phyloP scores from a whole-genome alignment of 2,329 filamentous ascomycete genomes.

The Akanthomyces uredinophilus region DNA sequence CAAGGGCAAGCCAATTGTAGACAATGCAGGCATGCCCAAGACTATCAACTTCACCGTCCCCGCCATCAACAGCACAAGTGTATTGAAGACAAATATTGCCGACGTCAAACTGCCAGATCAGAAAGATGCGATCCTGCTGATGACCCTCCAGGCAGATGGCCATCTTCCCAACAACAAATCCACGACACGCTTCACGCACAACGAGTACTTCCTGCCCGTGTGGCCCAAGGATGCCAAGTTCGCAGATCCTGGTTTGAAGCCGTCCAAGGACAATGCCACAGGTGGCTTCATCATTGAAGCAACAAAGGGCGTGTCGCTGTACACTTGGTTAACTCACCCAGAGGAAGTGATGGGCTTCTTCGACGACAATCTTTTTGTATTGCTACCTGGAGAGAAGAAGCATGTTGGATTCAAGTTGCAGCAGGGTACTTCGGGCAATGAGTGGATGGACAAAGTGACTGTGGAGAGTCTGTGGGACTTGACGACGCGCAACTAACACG shows the following conservation, averaged over 20 bases:
- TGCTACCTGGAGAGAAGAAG: constrained; percentile 17
- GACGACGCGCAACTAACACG: background rate
- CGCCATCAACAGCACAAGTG: constrained; percentile 15
- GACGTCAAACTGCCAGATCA: constrained; percentile 16
- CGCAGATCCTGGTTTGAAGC: constrained; percentile 15
- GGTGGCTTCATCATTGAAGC: constrained; percentile 17
- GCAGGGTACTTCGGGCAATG: constrained; percentile 9
- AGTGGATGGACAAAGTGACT: constrained; percentile 17
- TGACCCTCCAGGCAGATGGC: constrained; percentile 15
- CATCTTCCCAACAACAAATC: constrained; percentile 15
- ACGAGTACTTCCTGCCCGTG: constrained; percentile 17
- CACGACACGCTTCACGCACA: constrained; percentile 11
- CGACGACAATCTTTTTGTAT: constrained; percentile 19
- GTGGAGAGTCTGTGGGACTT: constrained; percentile 19
- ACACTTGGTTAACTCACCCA: constrained; percentile 18
- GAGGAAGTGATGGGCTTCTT: constrained; percentile 17
- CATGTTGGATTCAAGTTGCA: constrained; percentile 17
- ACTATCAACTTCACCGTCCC: constrained; percentile 15
- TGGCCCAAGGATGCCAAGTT: constrained; percentile 18
- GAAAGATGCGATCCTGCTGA: constrained; percentile 14
- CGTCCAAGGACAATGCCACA: constrained; percentile 10
- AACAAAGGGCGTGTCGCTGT: constrained; percentile 17
- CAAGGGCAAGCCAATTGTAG: constrained; percentile 11
- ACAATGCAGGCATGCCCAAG: constrained; percentile 17
- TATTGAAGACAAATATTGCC: constrained; percentile 8